Conservation (phyloP, 805 yeast species). For the Cyberlindnera samutprakarnensis region DNA sequence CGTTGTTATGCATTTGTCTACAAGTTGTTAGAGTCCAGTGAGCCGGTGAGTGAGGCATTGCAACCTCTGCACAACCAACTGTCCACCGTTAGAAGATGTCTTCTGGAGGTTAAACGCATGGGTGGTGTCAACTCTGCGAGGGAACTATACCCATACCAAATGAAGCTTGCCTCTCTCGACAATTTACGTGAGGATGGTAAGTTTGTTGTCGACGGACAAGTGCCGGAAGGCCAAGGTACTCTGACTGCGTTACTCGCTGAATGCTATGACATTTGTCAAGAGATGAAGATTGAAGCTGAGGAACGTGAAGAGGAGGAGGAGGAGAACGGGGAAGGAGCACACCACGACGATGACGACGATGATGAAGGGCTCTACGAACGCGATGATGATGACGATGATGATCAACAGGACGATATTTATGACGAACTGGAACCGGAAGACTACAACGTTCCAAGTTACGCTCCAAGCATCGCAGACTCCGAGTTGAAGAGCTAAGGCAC, state of each 20-base stretch:
- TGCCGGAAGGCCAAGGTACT: constrained; percentile 99
- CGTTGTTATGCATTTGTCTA: constrained; percentile 89
- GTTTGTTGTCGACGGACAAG: constrained; percentile 77
- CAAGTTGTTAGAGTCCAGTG: constrained; percentile 82
- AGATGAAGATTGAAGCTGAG: constrained; percentile 77
- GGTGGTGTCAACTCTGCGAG: constrained; percentile 86
- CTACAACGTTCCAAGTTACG: constrained; percentile 16
- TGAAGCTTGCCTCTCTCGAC: constrained; percentile 87
- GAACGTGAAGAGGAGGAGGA: constrained; percentile 22
- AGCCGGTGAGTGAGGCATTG: constrained; percentile 91
- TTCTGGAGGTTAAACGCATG: constrained; percentile 82
- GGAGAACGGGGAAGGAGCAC: too few relatives aligned
- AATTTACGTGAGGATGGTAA: constrained; percentile 85
- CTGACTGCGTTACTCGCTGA: constrained; percentile 84
- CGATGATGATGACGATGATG: constrained; percentile 23
- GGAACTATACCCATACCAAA: constrained; percentile 92
- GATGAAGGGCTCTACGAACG: constrained; percentile 8
- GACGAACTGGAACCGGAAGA: constrained; percentile 29
- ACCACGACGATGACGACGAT: constrained; percentile 22
- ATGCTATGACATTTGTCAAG: constrained; percentile 90
- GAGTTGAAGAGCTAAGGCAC: constrained; percentile 1
- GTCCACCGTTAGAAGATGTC: constrained; percentile 83
- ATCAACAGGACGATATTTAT: constrained; percentile 26
- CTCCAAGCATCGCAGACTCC: constrained; percentile 17
- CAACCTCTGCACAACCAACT: constrained; percentile 92